Percentiles rank a stretch among this genome's conserved stretches.
phyloP scores from a whole-genome alignment of 1,139 yeast genomes.

The Candida sojae region DNA sequence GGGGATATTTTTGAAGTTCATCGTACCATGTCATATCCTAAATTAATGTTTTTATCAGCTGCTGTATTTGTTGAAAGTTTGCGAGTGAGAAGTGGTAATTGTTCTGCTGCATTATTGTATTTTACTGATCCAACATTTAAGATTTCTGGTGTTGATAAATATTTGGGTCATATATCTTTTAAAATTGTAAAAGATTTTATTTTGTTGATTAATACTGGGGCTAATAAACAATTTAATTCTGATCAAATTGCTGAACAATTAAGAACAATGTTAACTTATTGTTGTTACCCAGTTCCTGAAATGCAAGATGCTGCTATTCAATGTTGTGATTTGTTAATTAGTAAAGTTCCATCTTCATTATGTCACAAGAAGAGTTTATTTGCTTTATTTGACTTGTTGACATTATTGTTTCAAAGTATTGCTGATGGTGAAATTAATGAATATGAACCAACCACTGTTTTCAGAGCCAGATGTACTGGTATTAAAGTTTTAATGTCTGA shows the following conservation, averaged over 20 bases:
- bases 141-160: constrained; percentile 71
- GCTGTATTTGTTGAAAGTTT: constrained; percentile 76
- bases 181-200: constrained; percentile 63
- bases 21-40: constrained; percentile 68
- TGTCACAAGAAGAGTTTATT: constrained; percentile 75
- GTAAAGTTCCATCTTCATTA: constrained; percentile 74
- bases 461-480: constrained; percentile 58
- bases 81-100: constrained; percentile 78
- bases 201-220: constrained; percentile 44
- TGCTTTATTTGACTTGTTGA: constrained; percentile 77
- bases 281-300: constrained; percentile 77
- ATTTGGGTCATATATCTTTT: constrained; percentile 65
- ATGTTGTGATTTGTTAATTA: constrained; percentile 72
- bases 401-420: constrained; percentile 75
- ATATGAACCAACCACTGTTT: constrained; percentile 79
- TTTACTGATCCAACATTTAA: constrained; percentile 84
- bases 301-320: constrained; percentile 82
- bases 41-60: constrained; percentile 86
- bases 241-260: constrained; percentile 70
- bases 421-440: constrained; percentile 78
- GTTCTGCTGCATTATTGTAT: constrained; percentile 73
- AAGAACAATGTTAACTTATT: constrained; percentile 62
- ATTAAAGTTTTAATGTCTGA: constrained; percentile 72
- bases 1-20: constrained; percentile 53
- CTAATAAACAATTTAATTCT: constrained; percentile 53